A percentile compares a stretch with the other conserved stretches of the same genome.
phyloP scores from a whole-genome alignment of 306 rosid species.

The Oemleria cerasiformis region DNA sequence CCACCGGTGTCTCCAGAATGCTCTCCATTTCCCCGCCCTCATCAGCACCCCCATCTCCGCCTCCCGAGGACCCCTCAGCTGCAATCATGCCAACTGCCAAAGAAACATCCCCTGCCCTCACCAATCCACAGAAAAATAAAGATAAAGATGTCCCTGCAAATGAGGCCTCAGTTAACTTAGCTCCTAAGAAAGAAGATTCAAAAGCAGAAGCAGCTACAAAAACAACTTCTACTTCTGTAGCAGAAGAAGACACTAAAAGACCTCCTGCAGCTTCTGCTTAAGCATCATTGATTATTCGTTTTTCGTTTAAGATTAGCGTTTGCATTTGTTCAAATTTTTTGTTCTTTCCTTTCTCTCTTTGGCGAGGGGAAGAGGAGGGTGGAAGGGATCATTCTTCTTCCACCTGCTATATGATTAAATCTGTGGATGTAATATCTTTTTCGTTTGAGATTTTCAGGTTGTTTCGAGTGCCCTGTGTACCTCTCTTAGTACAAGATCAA shows the following conservation, averaged over 20 bases:
- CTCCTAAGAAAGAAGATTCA: conserved; percentile 34
- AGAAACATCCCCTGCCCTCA: conserved; percentile 34
- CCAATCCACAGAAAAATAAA: conserved; percentile 26
- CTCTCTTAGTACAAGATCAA: conserved; percentile 12
- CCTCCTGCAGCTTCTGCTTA: conserved; percentile 25
- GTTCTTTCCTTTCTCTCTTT: conserved; percentile 15
- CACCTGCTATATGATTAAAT: conserved; percentile 14
- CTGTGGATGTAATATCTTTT: conserved; percentile 27
- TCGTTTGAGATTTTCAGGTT: conserved; percentile 21
- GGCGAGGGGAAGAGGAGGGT: conserved; percentile 19
- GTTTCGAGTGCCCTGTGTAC: conserved; percentile 19
- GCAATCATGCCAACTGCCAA: conserved; percentile 23
- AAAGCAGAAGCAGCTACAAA: conserved; percentile 21
- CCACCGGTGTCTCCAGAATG: conserved; percentile 32
- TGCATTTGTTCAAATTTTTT: conserved; percentile 24
- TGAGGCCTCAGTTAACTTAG: conserved; percentile 30
- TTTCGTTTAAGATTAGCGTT: conserved; percentile 14
- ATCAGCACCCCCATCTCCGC: conserved; percentile 31
- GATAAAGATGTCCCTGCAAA: conserved; percentile 29
- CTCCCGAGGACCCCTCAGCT: conserved; percentile 33
- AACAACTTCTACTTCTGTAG: neutral
- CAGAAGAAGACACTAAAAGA: neutral
- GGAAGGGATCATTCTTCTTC: conserved; percentile 10
- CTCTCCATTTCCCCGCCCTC: conserved; percentile 49
- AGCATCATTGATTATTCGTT: conserved; percentile 10